Evolutionary conservation across 2,329 filamentous ascomycete species (phyloP), one percentile per base, ranked within the genome.

Genomic region (Trichoderma sp.): DNA sequence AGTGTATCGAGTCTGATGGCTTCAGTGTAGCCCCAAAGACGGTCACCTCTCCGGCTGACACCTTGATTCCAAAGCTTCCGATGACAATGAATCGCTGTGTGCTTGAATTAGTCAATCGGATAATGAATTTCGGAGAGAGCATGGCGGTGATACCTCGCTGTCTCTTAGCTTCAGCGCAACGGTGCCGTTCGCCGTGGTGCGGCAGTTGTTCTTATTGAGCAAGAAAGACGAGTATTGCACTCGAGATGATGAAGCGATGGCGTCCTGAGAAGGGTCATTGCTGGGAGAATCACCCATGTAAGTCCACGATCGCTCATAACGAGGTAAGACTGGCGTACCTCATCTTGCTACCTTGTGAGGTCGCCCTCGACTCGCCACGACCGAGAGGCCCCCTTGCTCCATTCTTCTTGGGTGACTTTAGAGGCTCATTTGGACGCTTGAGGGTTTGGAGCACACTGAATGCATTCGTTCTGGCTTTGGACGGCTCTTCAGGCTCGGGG

Each of bases 51-150:
- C 91, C 91, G 60, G 80, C 80, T 9, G 79, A 71, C 0, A 94
- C 82, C 14, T 79, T 79, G 34, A 94, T 73, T 17, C 87, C 85
- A 74, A 88, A 95, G 71, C 85, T 88, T 1, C 91, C 91, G 12
- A 92, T 77, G 9, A 89, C 76, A 5, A 88, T 79, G 47, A 90
- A 78, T 17, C 87, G 83, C 86, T 89, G 45, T 7, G 7, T 9
- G 14, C n/a, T 34, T 43, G 2, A 2, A 21, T 61, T 61, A 61
- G 48, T 2, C n/a, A 7, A 15, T 19, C 19, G 1, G 1, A 9
- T 10, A n/a, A 4, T n/a, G 5, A 17, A 41, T 2, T 17, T 43
- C 14, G 19, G 19, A 17, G n/a, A 64, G 9, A 9, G 30, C 30
- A 34, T 64, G 54, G 19, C 39, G 30, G 7, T 19, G 21, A n/a